Evolutionary conservation across 495 filamentous ascomycete species (phyloP).

Genomic region (Extremus antarcticus): DNA sequence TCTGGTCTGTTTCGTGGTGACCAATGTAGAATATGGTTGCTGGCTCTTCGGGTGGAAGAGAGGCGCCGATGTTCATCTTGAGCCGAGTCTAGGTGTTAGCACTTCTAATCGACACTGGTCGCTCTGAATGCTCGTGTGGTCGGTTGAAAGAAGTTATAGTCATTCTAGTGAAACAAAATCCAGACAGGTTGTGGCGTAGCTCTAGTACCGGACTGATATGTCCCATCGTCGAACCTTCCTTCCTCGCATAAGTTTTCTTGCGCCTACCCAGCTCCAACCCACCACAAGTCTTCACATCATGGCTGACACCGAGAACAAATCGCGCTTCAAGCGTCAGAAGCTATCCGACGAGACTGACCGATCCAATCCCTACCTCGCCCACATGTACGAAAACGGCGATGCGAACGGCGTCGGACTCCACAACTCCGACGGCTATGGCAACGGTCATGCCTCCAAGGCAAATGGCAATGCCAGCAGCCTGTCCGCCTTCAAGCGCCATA

Average conservation of each 20-base stretch:
- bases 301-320: conserved; percentile 34
- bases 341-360: conserved; percentile 39
- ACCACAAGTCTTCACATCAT: conserved; percentile 17
- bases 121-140: too few species aligned
- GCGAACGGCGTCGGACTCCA: conserved; percentile 18
- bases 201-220: too few species aligned
- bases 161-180: too few species aligned
- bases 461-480: conserved; percentile 34
- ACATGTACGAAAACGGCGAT: conserved; percentile 54
- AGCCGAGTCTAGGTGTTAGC: too few species aligned
- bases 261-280: neutral
- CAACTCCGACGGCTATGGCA: conserved; percentile 30
- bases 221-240: neutral
- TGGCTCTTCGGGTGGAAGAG: conserved; percentile 29
- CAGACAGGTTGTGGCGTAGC: too few species aligned
- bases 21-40: conserved; percentile 65
- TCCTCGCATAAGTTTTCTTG: neutral
- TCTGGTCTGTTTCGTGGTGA: conserved; percentile 65
- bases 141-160: too few species aligned
- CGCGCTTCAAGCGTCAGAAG: conserved; percentile 37
- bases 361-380: conserved; percentile 80
- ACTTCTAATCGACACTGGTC: too few species aligned
- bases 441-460: conserved; percentile 13
- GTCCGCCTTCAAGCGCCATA: conserved; percentile 60
- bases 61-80: neutral